Evolutionary conservation across 2,329 filamentous ascomycete genomes (phyloP), one percentile per base, ranked within the genome.

Genomic region (Chrysosporium keratinophilum): DNA sequence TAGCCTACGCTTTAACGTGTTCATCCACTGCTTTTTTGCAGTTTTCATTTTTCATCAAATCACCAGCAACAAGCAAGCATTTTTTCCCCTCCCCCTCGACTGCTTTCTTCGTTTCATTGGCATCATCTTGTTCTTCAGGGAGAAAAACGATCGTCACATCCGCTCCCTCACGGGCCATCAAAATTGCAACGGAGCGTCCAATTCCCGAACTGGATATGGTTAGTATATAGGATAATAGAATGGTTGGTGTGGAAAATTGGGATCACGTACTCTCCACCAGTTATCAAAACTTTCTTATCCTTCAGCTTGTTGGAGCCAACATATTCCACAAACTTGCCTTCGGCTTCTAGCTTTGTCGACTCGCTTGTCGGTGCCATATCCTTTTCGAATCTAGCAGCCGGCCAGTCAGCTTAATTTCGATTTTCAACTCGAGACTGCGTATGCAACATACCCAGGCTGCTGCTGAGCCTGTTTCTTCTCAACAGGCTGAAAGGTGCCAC

Each of bases 91-190:
- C 75, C 39, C 72, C 70, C 58, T 81, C 75, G 0, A 82, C 74
- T 58, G 75, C 61, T 34, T 67, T 67, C 59, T 78, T 76, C 1
- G 78, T 81, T 6, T 74, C 71, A 49, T 80, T 66, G 0, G 79
- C 79, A 53, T 82, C 79, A 17, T 71, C 62, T 57, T 81, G 68
- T 65, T 82, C 79, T 28, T 78, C 74, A 1, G 76, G 75, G 1
- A 80, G 71, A 58, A 80, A 78, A 14, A 76, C 73, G 55, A 81
- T 79, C 20, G 71, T 76, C 44, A 80, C 68, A 57, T 81, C 74
- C 12, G 79, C 77, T 1, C 79, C 79, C 61, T 82, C 79, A 7
- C 76, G 71, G 0, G 79, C 79, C 65, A 79, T 79, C 1, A 81
- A 65, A 0, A 80, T 70, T 0, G 78, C 78, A 1, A 79, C 71